Conservation (phyloP, 768 basidiomycete genomes). For the Boletus reticulatus region DNA sequence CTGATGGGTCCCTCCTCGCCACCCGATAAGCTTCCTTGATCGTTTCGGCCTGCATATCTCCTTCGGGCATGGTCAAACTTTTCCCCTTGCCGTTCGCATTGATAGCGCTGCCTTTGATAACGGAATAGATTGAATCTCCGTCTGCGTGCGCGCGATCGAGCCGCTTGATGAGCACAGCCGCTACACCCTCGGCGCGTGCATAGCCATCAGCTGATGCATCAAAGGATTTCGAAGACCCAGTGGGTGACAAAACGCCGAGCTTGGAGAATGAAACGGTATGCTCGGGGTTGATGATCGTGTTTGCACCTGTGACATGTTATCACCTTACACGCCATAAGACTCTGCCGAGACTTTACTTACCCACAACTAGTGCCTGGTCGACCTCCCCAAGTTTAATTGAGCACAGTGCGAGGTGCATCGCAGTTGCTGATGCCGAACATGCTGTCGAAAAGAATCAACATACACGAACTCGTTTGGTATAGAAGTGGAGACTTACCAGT, state of each 20-base stretch:
- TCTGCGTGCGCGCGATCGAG: conserved; percentile 31
- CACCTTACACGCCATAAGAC: background rate
- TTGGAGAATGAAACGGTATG: conserved; percentile 28
- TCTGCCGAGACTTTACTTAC: conserved; percentile 1
- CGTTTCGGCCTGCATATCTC: conserved; percentile 32
- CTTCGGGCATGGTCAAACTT: conserved; percentile 35
- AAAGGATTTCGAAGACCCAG: conserved; percentile 32
- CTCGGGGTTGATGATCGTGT: conserved; percentile 28
- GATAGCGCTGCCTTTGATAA: conserved; percentile 32
- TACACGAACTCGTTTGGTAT: background rate
- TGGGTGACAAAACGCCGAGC: conserved; percentile 34
- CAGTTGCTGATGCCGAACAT: conserved; percentile 47
- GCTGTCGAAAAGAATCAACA: conserved; percentile 6
- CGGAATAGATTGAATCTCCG: conserved; percentile 30
- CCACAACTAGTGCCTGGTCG: conserved; percentile 44
- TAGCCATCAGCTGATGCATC: conserved; percentile 35
- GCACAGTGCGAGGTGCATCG: conserved; percentile 47
- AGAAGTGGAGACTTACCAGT: conserved; percentile 11
- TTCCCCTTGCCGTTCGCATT: conserved; percentile 35
- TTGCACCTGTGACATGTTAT: conserved; percentile 19
- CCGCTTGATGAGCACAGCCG: conserved; percentile 35
- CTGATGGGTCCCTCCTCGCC: conserved; percentile 30
- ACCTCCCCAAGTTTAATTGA: conserved; percentile 44
- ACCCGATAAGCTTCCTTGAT: conserved; percentile 32
- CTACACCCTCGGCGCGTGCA: conserved; percentile 28